Base-by-base conservation (phyloP, 179 eudicot species). In the Beta corolliflora region DNA sequence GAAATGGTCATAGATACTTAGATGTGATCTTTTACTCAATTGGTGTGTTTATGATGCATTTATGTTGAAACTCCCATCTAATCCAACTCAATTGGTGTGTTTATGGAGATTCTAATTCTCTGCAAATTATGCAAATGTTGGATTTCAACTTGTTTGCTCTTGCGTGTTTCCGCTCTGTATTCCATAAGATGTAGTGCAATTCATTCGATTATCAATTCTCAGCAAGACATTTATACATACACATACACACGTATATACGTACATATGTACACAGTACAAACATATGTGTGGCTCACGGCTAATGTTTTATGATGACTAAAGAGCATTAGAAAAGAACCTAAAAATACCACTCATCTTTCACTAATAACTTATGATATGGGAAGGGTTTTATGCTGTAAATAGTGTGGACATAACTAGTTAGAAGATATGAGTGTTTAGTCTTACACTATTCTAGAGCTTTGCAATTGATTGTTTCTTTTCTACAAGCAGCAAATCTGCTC, bases 401-500 rank as follows among this genome's bases (percentile, higher is more conserved):
- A 69, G 44, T 73, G 54, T 73, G 16, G 58, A 77, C 25, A 52
- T 19, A 18, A 25, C 53, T 54, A 65, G 3, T 29, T 71, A 13
- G 18, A 56, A 70, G 21, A 44, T 67, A 66, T n/a, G 68, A 79
- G 11, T 54, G 7, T 48, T 25, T 66, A 46, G 7, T 63, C 61
- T 36, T 55, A 56, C 52, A 14, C 5, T 13, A 8, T 29, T 67
- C 50, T 68, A 5, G 61, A 59, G 71, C 56, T 77, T 58, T 70
- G 50, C 29, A n/a, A 45, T 69, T 81, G 74, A 75, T 53, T 81
- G 56, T 73, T 64, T 69, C 36, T 87, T 81, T 79, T 76, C 25
- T 83, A 74, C 36, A 23, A 79, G 80, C 94, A 90, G 93, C 86
- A 84, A 78, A 75, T 77, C 77, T 75, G 78, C 91, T 76, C 89